phyloP scores from a whole-genome alignment of 2,329 filamentous ascomycete species.

The Whalleya microplaca region DNA sequence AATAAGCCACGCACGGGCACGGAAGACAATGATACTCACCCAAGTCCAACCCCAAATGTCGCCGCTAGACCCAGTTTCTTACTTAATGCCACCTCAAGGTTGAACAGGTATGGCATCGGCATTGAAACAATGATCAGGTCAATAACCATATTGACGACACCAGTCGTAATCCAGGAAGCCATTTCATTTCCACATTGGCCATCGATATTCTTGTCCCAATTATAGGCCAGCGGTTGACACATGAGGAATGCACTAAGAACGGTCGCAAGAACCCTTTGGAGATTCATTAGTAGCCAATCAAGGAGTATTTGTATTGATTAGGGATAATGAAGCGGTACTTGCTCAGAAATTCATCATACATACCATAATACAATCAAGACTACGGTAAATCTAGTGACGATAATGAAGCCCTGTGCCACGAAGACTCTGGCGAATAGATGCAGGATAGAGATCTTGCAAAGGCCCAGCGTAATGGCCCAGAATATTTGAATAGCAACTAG shows the following conservation, averaged over 20 bases:
- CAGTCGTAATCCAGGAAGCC: constrained; percentile 35
- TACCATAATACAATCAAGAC: constrained; percentile 31
- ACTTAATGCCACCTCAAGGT: constrained; percentile 34
- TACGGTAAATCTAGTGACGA: constrained; percentile 29
- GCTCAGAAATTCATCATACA: not conserved
- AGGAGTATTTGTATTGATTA: not conserved
- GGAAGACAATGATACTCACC: constrained; percentile 30
- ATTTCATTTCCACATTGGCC: constrained; percentile 40
- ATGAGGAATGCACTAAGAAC: constrained; percentile 39
- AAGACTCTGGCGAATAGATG: constrained; percentile 36
- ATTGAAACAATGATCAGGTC: constrained; percentile 38
- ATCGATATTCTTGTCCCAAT: constrained; percentile 39
- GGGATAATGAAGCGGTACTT: not conserved
- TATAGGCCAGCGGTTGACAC: constrained; percentile 42
- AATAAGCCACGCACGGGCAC: not conserved
- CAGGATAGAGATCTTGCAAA: constrained; percentile 38
- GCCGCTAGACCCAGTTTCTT: constrained; percentile 37
- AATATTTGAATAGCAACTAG: constrained; percentile 35
- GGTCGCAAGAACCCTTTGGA: constrained; percentile 27
- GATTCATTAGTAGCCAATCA: not conserved
- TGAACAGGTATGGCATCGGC: constrained; percentile 38
- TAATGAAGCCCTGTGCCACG: constrained; percentile 28
- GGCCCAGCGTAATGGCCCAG: constrained; percentile 36
- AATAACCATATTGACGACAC: constrained; percentile 38
- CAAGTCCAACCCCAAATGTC: constrained; percentile 39